Evolutionary conservation across 1,139 yeast genomes (phyloP).

Genomic region (Entelexis sorbosivorans): DNA sequence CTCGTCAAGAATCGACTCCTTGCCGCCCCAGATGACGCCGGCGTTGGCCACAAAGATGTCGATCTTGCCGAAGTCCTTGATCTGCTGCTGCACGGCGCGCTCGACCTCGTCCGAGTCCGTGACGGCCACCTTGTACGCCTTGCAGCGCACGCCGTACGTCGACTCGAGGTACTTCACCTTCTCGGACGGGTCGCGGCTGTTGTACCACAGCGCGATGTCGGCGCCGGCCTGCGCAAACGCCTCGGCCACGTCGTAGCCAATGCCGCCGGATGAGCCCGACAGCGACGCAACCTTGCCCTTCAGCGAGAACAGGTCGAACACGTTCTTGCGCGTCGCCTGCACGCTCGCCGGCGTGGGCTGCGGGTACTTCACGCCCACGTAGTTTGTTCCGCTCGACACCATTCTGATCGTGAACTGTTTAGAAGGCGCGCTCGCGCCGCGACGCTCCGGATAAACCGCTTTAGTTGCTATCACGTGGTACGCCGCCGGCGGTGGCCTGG

Average conservation of each 20-base stretch:
- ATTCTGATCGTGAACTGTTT: not conserved
- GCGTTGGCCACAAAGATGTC: conserved; percentile 74
- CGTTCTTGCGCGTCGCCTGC: conserved; percentile 16
- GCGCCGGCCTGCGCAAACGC: conserved; percentile 88
- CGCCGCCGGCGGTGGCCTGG: not conserved
- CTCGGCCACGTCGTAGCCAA: conserved; percentile 72
- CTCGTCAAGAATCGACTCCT: conserved; percentile 43
- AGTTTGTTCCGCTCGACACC: conserved; percentile 11
- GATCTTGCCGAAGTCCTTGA: conserved; percentile 51
- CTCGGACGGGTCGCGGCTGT: conserved; percentile 34
- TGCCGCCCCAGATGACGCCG: conserved; percentile 52
- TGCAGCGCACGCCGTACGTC: conserved; percentile 44
- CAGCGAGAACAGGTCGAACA: conserved; percentile 23
- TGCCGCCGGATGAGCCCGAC: conserved; percentile 79
- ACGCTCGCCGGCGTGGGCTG: conserved; percentile 17
- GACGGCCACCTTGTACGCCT: conserved; percentile 55
- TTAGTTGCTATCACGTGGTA: conserved; percentile 11
- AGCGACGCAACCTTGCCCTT: conserved; percentile 47
- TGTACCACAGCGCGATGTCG: conserved; percentile 78
- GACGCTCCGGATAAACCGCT: not conserved
- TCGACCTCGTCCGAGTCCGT: conserved; percentile 45
- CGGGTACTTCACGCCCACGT: conserved; percentile 19
- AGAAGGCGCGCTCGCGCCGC: not conserved
- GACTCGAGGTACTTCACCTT: conserved; percentile 36
- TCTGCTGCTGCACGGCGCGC: conserved; percentile 40